Evolutionary conservation across 108 stramenopile genomes (phyloP).

Genomic region (Aurantiochytrium sp.): DNA sequence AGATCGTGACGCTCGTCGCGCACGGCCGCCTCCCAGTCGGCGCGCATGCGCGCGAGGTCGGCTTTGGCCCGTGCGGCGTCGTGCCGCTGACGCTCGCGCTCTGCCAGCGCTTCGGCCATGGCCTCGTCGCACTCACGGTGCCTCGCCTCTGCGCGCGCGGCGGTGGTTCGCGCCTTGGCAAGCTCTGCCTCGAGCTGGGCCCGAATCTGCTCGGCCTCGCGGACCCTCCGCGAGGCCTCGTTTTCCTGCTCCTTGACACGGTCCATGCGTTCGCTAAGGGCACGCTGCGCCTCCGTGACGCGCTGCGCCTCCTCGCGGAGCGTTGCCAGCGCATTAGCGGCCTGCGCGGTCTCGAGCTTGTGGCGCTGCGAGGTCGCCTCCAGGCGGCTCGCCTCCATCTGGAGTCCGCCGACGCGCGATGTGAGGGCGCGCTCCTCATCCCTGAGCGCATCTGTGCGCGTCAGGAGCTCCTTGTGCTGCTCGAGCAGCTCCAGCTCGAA

Average conservation of each 20-base stretch:
- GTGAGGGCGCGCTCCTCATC: background rate
- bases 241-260: background rate
- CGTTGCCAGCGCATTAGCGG: background rate
- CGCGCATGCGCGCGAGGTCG: background rate
- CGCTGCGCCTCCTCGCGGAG: background rate
- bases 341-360: background rate
- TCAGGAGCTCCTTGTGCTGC: background rate
- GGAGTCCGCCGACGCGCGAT: background rate
- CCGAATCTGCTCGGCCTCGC: background rate
- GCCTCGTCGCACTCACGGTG: background rate
- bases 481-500: background rate
- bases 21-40: background rate
- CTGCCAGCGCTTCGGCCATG: background rate
- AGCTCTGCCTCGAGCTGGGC: background rate
- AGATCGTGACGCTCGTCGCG: background rate
- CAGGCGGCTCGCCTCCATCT: background rate
- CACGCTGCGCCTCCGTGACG: background rate
- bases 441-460: background rate
- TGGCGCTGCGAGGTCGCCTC: background rate
- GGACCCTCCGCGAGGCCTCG: background rate
- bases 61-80: background rate
- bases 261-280: background rate
- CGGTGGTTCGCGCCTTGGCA: background rate
- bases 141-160: background rate
- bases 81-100: background rate